Conservation (phyloP, 176 grass and related monocot genomes). For the Carex littledalei region DNA sequence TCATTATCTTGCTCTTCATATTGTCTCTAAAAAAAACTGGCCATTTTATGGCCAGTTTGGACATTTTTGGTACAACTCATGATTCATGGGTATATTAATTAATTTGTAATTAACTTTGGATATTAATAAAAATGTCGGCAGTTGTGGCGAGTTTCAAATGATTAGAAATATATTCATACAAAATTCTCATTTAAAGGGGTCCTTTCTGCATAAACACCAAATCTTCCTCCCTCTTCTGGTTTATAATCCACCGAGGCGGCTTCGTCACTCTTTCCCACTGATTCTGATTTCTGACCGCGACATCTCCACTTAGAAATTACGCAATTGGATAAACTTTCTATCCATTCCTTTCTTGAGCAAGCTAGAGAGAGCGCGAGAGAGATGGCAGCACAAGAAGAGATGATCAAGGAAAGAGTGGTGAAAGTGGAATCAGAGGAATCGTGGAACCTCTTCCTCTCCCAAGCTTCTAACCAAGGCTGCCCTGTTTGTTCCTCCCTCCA, state of each 20-base stretch:
- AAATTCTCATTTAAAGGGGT: background rate
- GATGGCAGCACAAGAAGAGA: constrained; percentile 12
- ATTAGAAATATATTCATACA: background rate
- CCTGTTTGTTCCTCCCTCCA: constrained; percentile 41
- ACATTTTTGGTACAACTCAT: too few relatives aligned
- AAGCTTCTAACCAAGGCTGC: constrained; percentile 61
- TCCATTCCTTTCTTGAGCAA: background rate
- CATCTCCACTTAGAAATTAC: background rate
- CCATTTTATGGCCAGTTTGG: too few relatives aligned
- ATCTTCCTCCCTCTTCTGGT: too few relatives aligned
- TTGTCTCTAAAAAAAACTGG: too few relatives aligned
- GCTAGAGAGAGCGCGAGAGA: background rate
- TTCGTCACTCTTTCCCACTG: background rate
- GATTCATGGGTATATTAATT: too few relatives aligned
- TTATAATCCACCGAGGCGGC: background rate
- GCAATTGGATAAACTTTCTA: background rate
- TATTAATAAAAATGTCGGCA: too few relatives aligned
- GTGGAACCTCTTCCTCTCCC: constrained; percentile 58
- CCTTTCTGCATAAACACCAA: background rate
- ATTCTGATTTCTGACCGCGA: background rate
- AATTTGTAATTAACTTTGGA: too few relatives aligned
- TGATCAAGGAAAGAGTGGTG: constrained; percentile 49
- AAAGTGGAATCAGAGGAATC: constrained; percentile 68
- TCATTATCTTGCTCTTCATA: too few relatives aligned
- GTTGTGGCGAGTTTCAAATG: background rate